These are phyloP conservation scores for Vachellia collinsii DNA, from an alignment of 306 rosid genomes.

Conservation along the genomic window DNA sequence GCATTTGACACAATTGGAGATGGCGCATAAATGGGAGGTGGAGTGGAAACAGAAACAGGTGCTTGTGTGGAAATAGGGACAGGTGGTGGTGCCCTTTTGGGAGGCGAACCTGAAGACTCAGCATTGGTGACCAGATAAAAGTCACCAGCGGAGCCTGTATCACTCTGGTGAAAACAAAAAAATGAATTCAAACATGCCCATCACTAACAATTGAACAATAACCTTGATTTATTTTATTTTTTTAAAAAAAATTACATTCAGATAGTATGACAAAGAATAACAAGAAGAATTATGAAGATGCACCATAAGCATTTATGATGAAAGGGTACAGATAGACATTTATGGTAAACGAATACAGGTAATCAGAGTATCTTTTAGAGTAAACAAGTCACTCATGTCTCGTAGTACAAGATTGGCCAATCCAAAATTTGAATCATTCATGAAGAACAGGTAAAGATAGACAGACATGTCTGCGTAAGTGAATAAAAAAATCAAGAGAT, in stretches of 20 bases:
- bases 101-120: conserved; percentile 88
- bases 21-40: conserved; percentile 53
- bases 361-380: neutral
- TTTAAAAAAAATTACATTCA: neutral
- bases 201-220: conserved; percentile 32
- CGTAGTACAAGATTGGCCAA: conserved; percentile 20
- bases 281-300: conserved; percentile 35
- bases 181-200: conserved; percentile 42
- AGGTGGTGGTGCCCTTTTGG: conserved; percentile 87
- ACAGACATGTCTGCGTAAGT: neutral
- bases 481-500: conserved; percentile 17
- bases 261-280: conserved; percentile 31
- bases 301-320: neutral
- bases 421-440: conserved; percentile 13
- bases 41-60: conserved; percentile 50
- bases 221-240: neutral
- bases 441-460: conserved; percentile 33
- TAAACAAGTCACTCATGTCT: neutral
- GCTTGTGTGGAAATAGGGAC: conserved; percentile 55
- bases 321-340: neutral
- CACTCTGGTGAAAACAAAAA: conserved; percentile 66
- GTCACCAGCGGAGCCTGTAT: conserved; percentile 79
- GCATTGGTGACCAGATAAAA: conserved; percentile 84
- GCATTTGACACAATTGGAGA: conserved; percentile 58
- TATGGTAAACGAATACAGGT: neutral